These are phyloP conservation scores for Eimeria tenella DNA, from an alignment of 169 alveolate genomes.

Conservation along the genomic window DNA sequence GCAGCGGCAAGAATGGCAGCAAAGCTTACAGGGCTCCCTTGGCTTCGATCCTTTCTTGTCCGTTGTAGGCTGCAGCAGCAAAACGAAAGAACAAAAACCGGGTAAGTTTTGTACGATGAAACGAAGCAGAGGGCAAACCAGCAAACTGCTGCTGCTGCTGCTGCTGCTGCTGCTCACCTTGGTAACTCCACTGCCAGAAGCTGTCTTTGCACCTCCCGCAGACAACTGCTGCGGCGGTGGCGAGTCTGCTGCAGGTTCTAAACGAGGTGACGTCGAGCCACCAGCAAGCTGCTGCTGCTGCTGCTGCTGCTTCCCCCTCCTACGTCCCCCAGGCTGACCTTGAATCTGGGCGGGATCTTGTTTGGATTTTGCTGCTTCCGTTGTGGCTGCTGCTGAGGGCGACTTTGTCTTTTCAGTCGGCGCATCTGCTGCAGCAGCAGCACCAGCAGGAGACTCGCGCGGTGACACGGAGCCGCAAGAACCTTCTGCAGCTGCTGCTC, in stretches of 20 bases:
- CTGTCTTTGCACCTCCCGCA: too few species aligned
- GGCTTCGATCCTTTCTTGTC: background rate
- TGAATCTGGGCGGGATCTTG: background rate
- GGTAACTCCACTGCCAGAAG: background rate
- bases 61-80: background rate
- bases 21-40: background rate
- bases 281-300: background rate
- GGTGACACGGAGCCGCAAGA: too few species aligned
- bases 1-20: background rate
- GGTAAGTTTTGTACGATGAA: background rate
- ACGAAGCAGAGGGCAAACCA: background rate
- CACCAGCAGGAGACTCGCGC: too few species aligned
- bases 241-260: background rate
- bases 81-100: background rate
- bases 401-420: background rate
- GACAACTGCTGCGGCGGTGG: too few species aligned
- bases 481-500: too few species aligned
- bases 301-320: slow-evolving; percentile 15
- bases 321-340: background rate
- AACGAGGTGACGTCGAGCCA: background rate
- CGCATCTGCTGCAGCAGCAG: too few species aligned
- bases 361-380: background rate
- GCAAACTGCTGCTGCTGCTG: slow-evolving; percentile 1
- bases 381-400: slow-evolving; percentile 2
- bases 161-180: slow-evolving; percentile 14